Conservation (phyloP, 2,329 filamentous ascomycete species). For the Grosmannia clavigera region DNA sequence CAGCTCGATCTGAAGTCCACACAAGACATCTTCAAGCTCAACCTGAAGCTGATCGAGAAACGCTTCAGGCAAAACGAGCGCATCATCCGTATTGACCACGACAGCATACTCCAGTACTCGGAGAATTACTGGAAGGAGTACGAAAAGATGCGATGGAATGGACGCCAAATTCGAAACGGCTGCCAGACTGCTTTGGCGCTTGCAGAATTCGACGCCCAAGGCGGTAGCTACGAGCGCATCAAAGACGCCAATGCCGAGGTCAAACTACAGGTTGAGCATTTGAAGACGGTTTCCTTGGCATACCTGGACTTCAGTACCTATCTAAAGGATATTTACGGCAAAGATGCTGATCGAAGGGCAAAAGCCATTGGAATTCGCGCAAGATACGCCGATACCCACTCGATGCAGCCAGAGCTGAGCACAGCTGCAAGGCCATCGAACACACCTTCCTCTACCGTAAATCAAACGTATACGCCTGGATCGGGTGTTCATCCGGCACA, state of each 20-base stretch:
- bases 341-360: not conserved
- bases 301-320: slow-evolving; percentile 8
- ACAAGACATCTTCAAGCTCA: slow-evolving; percentile 16
- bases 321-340: not conserved
- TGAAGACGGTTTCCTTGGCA: slow-evolving; percentile 7
- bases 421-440: not conserved
- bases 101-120: slow-evolving; percentile 13
- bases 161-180: slow-evolving; percentile 22
- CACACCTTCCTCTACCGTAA: not conserved
- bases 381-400: not conserved
- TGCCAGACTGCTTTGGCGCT: slow-evolving; percentile 20
- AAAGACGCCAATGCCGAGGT: slow-evolving; percentile 1
- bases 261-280: slow-evolving; percentile 3
- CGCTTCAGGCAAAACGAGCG: slow-evolving; percentile 9
- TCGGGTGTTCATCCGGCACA: too few species aligned
- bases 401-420: not conserved
- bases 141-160: slow-evolving; percentile 18
- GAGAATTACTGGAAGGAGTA: slow-evolving; percentile 9
- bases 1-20: slow-evolving; percentile 13
- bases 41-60: slow-evolving; percentile 14
- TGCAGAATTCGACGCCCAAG: slow-evolving; percentile 14
- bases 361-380: not conserved
- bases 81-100: slow-evolving; percentile 12
- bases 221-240: not conserved
- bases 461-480: too few species aligned